Percentiles rank a stretch among this genome's conserved stretches.
phyloP scores from a whole-genome alignment of 768 basidiomycete genomes.

The Tricholomella constricta region DNA sequence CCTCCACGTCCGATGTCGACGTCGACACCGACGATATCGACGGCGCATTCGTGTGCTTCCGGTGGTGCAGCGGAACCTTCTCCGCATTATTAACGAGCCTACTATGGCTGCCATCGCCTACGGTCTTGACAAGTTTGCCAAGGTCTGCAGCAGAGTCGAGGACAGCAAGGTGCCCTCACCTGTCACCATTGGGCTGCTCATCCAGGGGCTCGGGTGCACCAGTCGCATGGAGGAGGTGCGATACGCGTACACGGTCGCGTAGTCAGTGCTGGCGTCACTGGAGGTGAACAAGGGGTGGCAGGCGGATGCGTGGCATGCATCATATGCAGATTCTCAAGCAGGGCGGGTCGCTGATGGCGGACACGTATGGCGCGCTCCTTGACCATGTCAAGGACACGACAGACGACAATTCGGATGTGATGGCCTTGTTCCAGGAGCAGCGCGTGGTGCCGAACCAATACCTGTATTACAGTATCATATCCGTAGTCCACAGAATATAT shows the following conservation, averaged over 20 bases:
- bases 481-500: too few species aligned
- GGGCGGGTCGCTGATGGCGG: constrained; percentile 78
- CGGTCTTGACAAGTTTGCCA: constrained; percentile 44
- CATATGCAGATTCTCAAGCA: constrained; percentile 75
- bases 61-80: constrained; percentile 36
- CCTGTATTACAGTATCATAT: constrained; percentile 95
- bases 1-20: constrained; percentile 37
- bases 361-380: constrained; percentile 92
- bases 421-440: constrained; percentile 80
- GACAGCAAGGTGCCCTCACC: constrained; percentile 52
- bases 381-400: constrained; percentile 90
- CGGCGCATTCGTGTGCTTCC: constrained; percentile 59
- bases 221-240: constrained; percentile 62
- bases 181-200: constrained; percentile 57
- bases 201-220: constrained; percentile 67
- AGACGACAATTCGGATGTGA: constrained; percentile 88
- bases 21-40: constrained; percentile 45
- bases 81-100: too few species aligned
- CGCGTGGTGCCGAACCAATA: constrained; percentile 81
- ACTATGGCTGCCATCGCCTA: too few species aligned
- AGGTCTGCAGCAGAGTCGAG: constrained; percentile 46
- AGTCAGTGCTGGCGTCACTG: constrained; percentile 53
- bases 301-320: constrained; percentile 69
- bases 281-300: constrained; percentile 49
- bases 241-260: constrained; percentile 70